Base-by-base conservation (phyloP, 768 basidiomycete species). In the Pisolithus orientalis region DNA sequence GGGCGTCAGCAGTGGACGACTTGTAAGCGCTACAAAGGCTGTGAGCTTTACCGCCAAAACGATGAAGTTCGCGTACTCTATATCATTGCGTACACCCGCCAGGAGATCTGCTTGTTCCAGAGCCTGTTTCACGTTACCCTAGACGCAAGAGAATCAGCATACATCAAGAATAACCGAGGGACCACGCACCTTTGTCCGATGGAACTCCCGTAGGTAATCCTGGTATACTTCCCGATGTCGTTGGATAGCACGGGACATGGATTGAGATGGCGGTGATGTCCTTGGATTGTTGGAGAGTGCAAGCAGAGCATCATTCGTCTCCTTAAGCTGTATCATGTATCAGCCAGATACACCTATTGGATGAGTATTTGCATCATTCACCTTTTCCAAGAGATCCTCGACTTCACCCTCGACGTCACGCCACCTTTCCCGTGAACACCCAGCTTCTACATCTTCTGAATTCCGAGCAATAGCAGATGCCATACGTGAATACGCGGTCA, bases 61-160 rank as follows among this genome's bases (percentile, higher is more conserved):
- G 16, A 24, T 52, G 13, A 16, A 34, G 34, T 25, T 10, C 29
- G 69, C 85, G 43, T 60, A 95, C 94, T 93, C 92, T 58, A 98
- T 98, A 61, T 99, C 96, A 59, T 94, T 93, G 57, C 94, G 80
- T 4, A 98, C 94, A 7, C 91, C 92, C 43, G 80, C 84, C 21
- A 99, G 77, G 14, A 99, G 72, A 64, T 91, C 95, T 1, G 85
- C 88, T 63, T 92, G 83, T 61, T 94, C 87, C 43, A 94, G 69
- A 0, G 92, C 91, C 51, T 83, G 76, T 60, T 91, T 80, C 21
- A 93, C 83, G 65, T 90, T 94, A 21, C 78, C 72, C 93, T 87
- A 59, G 6, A 47, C 14, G n/a, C 37, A 31, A 17, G 7, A n/a
- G 28, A 59, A 5, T 59, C 37, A 38, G 14, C 2, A 45, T 44